These are phyloP conservation scores for Aspergillus cristatus DNA, from an alignment of 495 filamentous ascomycete genomes.

Conservation along the genomic window DNA sequence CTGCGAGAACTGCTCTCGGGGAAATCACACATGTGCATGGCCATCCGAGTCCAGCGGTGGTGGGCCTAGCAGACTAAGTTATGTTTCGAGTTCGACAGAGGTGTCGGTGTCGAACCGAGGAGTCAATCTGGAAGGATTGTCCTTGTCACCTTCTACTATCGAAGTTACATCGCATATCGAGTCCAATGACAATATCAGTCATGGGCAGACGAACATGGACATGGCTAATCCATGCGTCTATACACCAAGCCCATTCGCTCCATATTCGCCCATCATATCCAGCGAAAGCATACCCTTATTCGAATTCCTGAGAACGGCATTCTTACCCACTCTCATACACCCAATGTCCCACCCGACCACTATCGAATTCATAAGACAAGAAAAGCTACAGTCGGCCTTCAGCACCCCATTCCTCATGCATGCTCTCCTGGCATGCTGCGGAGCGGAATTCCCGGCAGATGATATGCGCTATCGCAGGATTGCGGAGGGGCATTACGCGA, in stretches of 20 bases:
- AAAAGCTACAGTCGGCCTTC: constrained; percentile 8
- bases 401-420: constrained; percentile 12
- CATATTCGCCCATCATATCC: constrained; percentile 5
- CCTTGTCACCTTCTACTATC: too few species aligned
- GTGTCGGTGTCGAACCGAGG: too few species aligned
- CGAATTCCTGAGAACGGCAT: constrained; percentile 10
- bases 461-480: constrained; percentile 2
- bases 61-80: not conserved
- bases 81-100: too few species aligned
- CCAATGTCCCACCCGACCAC: constrained; percentile 5
- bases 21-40: constrained; percentile 9
- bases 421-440: constrained; percentile 16
- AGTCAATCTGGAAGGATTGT: too few species aligned
- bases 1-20: constrained; percentile 12
- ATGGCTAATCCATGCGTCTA: not conserved
- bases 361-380: constrained; percentile 6
- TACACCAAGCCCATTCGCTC: not conserved
- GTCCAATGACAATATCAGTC: too few species aligned
- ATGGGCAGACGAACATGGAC: too few species aligned
- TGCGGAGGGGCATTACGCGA: constrained; percentile 8
- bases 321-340: constrained; percentile 12
- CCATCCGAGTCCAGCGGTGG: not conserved
- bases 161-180: too few species aligned
- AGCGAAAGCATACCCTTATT: constrained; percentile 9
- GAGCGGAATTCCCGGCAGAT: constrained; percentile 13